A percentile compares a stretch with the other conserved stretches of the same genome.
phyloP scores from a whole-genome alignment of 176 grass and related monocot genomes.

The Carex parvula region DNA sequence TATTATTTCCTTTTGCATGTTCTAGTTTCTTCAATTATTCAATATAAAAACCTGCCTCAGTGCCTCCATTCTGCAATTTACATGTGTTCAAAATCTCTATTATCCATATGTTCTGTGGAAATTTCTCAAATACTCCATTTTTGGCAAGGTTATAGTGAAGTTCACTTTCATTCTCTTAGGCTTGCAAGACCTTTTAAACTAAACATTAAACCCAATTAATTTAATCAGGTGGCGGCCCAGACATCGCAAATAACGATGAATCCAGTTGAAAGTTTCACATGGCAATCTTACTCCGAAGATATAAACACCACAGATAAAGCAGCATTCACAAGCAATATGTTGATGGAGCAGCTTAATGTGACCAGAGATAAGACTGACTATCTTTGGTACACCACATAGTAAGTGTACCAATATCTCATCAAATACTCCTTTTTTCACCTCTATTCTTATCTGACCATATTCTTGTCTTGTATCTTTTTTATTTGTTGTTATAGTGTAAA shows the following conservation, averaged over 20 bases:
- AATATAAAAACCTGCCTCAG: background rate
- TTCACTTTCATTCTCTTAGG: background rate
- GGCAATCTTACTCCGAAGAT: slow-evolving; percentile 78
- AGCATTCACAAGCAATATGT: slow-evolving; percentile 53
- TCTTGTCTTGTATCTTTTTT: background rate
- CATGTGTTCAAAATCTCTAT: background rate
- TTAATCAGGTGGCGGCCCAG: slow-evolving; percentile 63
- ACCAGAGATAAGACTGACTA: slow-evolving; percentile 96
- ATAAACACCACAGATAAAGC: slow-evolving; percentile 48
- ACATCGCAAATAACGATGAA: slow-evolving; percentile 78
- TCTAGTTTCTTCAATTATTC: background rate
- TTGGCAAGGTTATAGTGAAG: background rate
- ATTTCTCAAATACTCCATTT: background rate
- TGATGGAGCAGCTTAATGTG: slow-evolving; percentile 91
- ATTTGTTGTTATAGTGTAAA: slow-evolving; percentile 44
- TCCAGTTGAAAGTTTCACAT: slow-evolving; percentile 66
- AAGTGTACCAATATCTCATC: slow-evolving; percentile 34
- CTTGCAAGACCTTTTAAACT: background rate
- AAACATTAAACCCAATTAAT: background rate
- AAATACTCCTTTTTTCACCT: slow-evolving; percentile 1
- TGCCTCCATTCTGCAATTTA: background rate
- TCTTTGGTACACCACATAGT: slow-evolving; percentile 93
- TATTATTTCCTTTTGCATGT: background rate
- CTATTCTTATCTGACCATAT: slow-evolving; percentile 1
- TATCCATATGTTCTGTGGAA: background rate